Conservation (phyloP, 805 yeast genomes). For the Suhomyces prunicola region DNA sequence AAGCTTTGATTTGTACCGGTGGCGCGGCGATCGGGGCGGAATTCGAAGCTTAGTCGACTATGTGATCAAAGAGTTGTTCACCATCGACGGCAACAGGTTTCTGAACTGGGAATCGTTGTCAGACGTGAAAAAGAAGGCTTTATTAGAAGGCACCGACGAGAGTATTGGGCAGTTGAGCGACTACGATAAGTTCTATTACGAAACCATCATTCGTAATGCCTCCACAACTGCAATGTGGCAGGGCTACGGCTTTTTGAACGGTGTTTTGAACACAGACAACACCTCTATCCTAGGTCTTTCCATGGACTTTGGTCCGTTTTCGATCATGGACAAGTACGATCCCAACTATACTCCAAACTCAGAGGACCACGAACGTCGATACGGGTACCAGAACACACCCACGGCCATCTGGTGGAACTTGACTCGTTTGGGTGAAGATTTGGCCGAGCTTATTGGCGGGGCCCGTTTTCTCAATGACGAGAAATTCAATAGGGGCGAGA, state of each 20-base stretch:
- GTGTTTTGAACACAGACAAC: constrained; percentile 92
- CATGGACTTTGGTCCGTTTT: constrained; percentile 93
- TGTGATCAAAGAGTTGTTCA: constrained; percentile 63
- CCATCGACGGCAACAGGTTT: constrained; percentile 27
- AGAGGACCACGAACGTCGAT: constrained; percentile 70
- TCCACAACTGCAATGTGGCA: constrained; percentile 80
- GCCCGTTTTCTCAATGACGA: constrained; percentile 46
- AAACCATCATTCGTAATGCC: constrained; percentile 73
- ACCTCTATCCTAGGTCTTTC: constrained; percentile 86
- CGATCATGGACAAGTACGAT: constrained; percentile 81
- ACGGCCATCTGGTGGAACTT: constrained; percentile 91
- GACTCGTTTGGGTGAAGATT: constrained; percentile 75
- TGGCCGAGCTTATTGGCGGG: constrained; percentile 80
- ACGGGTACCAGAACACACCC: constrained; percentile 82
- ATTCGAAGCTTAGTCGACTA: constrained; percentile 65
- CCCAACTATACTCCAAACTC: constrained; percentile 85
- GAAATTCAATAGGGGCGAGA: constrained; percentile 37
- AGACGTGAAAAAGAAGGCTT: constrained; percentile 12
- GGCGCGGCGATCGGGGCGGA: constrained; percentile 66
- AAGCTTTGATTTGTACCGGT: constrained; percentile 76
- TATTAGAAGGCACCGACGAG: constrained; percentile 15
- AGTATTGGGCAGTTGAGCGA: constrained; percentile 43
- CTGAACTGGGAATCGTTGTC: constrained; percentile 22
- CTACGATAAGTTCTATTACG: constrained; percentile 71
- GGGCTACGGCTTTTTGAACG: constrained; percentile 87